A percentile compares a stretch with the other conserved stretches of the same genome.
Evolutionary conservation across 129 eudicot genomes (phyloP).

Genomic region (Flaveria trinervia): DNA sequence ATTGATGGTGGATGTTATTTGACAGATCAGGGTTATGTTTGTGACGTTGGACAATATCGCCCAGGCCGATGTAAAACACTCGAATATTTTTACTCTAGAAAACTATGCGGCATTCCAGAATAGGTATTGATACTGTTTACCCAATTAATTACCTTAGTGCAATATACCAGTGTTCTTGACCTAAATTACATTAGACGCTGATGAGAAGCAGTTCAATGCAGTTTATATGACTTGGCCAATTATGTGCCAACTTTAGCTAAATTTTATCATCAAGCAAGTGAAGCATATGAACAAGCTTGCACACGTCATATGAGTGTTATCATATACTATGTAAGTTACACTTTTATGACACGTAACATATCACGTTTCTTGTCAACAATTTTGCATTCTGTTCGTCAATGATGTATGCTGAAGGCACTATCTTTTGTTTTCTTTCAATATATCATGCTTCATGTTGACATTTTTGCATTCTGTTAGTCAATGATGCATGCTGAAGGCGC

Average conservation of each 20-base stretch:
- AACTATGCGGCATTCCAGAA: conserved; percentile 96
- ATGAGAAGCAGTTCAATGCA: conserved; percentile 53
- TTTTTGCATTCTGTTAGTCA: conserved; percentile 11
- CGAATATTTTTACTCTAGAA: conserved; percentile 74
- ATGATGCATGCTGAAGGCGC: conserved; percentile 16
- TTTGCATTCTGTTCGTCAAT: conserved; percentile 12
- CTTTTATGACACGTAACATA: not conserved
- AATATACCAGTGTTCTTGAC: not conserved
- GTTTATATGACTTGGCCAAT: conserved; percentile 92
- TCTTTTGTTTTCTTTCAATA: not conserved
- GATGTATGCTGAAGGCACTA: conserved; percentile 13
- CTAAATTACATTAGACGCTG: conserved; percentile 23
- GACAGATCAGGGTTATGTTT: conserved; percentile 81
- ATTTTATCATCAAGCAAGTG: conserved; percentile 97
- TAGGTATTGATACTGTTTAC: conserved; percentile 46
- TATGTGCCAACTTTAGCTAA: conserved; percentile 82
- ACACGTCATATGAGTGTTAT: conserved; percentile 70
- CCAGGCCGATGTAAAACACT: conserved; percentile 65
- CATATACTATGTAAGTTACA: conserved; percentile 65
- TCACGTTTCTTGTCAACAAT: conserved; percentile 8
- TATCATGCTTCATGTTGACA: not conserved
- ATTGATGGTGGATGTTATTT: conserved; percentile 16
- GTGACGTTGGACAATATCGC: conserved; percentile 82
- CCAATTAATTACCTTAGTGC: not conserved
- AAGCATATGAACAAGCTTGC: conserved; percentile 83